Conservation (phyloP, 1,284 basidiomycete species). For the Mycena sp. region DNA sequence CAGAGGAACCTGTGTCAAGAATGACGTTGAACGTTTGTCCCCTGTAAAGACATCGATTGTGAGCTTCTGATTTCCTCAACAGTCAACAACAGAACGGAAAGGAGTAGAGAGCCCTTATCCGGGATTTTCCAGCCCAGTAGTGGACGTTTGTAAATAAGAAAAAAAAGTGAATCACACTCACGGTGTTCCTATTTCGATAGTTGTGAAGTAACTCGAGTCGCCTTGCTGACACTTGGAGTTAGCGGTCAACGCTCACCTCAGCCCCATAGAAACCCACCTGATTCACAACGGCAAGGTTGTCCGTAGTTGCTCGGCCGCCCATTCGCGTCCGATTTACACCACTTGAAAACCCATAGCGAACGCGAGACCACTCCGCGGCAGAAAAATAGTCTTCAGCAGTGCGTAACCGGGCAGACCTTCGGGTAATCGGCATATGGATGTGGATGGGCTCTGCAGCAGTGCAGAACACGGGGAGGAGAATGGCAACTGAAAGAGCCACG, state of each 20-base stretch:
- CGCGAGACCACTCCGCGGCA: constrained; percentile 19
- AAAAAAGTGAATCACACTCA: constrained; percentile 45
- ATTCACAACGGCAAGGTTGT: constrained; percentile 51
- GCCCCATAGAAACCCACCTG: constrained; percentile 46
- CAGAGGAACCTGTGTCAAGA: constrained; percentile 83
- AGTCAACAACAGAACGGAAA: too few species aligned
- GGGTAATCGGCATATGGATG: constrained; percentile 23
- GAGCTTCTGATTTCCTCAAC: too few species aligned
- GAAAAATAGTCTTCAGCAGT: constrained; percentile 23
- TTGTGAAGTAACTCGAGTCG: constrained; percentile 59
- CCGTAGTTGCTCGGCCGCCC: constrained; percentile 22
- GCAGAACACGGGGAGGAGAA: constrained; percentile 19
- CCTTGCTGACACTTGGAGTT: constrained; percentile 33
- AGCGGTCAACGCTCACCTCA: constrained; percentile 2
- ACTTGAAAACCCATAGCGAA: constrained; percentile 20
- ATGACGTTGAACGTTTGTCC: constrained; percentile 56
- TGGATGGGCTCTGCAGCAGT: constrained; percentile 21
- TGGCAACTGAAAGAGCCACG: background rate
- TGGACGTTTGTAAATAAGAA: too few species aligned
- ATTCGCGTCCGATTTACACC: background rate
- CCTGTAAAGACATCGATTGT: constrained; percentile 44
- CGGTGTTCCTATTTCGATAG: constrained; percentile 60
- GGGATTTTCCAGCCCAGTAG: too few species aligned
- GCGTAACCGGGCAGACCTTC: constrained; percentile 10
- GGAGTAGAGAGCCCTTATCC: too few species aligned